Base-by-base conservation (phyloP, 1,284 basidiomycete genomes). In the Ustilago crameri region DNA sequence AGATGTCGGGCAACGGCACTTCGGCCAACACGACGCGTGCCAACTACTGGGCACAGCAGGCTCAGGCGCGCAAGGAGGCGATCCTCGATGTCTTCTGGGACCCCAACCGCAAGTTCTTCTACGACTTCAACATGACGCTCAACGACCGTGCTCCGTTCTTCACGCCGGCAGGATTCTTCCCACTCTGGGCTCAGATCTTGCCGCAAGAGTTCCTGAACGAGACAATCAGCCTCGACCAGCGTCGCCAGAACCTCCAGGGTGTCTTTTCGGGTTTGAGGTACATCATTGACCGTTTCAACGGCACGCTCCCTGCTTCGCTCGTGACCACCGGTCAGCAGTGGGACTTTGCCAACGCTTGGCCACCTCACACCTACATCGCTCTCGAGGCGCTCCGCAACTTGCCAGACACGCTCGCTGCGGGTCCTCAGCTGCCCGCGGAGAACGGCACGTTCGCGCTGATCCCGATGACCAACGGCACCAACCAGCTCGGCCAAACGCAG, bases 1-100 rank as follows among this genome's bases (percentile, higher is more conserved):
- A 83, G 85, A 94, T 42, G 90, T 91, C 3, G 75, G 86, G 27
- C 85, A 86, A 47, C 52, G 79, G 40, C 71, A 53, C 43, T 10
- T 52, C 85, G 83, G 70, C 51, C 46, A 71, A 61, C 47, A 68
- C 44, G 3, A 74, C 69, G 0, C 72, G 73, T 23, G 87, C 87
- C 2, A 79, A 85, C 2, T 84, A 85, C 40, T 92, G 93, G 80
- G 86, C 84, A n/a, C 75, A 85, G 38, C 86, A 86, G 12, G 91
- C 93, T 0, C 81, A 86, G 0, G 84, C 84, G 5, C 85, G 93
- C 43, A 87, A 88, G 56, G 86, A 84, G 2, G 93, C 90, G 0
- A 88, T 96, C 60, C 85, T 95, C 41, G 94, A 96, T 80, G 87
- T 97, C 14, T 87, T 89, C 83, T 96, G 93, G 93, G 91, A 95